Conservation (phyloP, 371 early-diverging fungal genomes). For the Mortierella sp. region DNA sequence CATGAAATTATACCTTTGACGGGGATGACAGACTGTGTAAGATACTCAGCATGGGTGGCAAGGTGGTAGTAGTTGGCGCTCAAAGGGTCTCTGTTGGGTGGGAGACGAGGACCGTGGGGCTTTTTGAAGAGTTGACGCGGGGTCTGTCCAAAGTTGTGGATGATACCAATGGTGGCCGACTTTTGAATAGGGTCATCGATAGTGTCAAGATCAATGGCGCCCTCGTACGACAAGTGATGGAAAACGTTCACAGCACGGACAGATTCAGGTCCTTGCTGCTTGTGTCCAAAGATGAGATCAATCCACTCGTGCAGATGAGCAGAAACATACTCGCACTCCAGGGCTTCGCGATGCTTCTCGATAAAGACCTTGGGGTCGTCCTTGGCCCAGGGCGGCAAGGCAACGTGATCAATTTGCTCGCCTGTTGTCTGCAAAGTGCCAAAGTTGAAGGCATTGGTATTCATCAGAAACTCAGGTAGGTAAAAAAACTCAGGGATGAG, state of each 20-base stretch:
- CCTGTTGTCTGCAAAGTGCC: conserved; percentile 79
- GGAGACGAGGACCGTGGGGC: conserved; percentile 77
- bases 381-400: conserved; percentile 90
- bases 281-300: conserved; percentile 92
- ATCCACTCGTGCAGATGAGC: conserved; percentile 91
- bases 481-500: conserved; percentile 94
- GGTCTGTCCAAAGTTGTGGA: conserved; percentile 97
- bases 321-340: conserved; percentile 94
- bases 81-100: conserved; percentile 58
- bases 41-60: conserved; percentile 65
- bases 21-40: conserved; percentile 71
- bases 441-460: conserved; percentile 90
- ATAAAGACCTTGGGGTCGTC: conserved; percentile 91
- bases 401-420: conserved; percentile 82
- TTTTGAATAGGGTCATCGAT: conserved; percentile 92
- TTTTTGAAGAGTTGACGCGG: conserved; percentile 87
- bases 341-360: conserved; percentile 88
- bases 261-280: conserved; percentile 88
- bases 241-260: conserved; percentile 91
- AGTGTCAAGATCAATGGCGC: conserved; percentile 90
- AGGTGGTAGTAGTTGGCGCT: conserved; percentile 63
- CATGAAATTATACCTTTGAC: conserved; percentile 62
- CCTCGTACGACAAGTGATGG: conserved; percentile 93
- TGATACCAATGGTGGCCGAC: conserved; percentile 92
- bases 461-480: conserved; percentile 88